A percentile compares a stretch with the other conserved stretches of the same genome.
These are phyloP conservation scores for Ophiosphaerella herpotricha DNA, from an alignment of 2,329 filamentous ascomycete genomes.

Conservation along the genomic window DNA sequence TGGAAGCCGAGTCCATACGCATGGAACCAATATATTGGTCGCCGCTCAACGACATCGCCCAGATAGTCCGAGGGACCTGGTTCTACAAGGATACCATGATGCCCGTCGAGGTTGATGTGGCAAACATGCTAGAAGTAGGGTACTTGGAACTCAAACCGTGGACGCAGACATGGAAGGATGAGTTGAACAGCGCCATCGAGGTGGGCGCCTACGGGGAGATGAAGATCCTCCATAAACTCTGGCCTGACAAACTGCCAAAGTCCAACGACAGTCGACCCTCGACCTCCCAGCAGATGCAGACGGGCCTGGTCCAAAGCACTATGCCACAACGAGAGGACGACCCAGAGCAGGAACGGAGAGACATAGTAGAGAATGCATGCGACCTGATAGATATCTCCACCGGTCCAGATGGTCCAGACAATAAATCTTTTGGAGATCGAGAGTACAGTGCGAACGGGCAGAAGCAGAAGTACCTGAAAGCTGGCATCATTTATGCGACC, in stretches of 20 bases:
- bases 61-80: slow-evolving; percentile 88
- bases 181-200: slow-evolving; percentile 86
- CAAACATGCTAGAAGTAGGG: slow-evolving; percentile 90
- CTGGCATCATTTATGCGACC: slow-evolving; percentile 87
- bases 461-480: slow-evolving; percentile 68
- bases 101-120: slow-evolving; percentile 80
- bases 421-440: slow-evolving; percentile 53
- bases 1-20: slow-evolving; percentile 64
- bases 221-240: slow-evolving; percentile 83
- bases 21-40: slow-evolving; percentile 99
- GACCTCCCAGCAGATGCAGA: slow-evolving; percentile 41
- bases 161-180: slow-evolving; percentile 90
- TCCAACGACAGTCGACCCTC: slow-evolving; percentile 50
- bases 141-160: slow-evolving; percentile 86
- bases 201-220: slow-evolving; percentile 89
- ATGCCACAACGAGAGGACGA: slow-evolving; percentile 45
- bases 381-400: slow-evolving; percentile 56
- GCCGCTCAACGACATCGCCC: slow-evolving; percentile 84
- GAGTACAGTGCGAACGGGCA: slow-evolving; percentile 50
- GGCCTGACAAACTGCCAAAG: slow-evolving; percentile 70
- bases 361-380: slow-evolving; percentile 51
- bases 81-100: slow-evolving; percentile 97
- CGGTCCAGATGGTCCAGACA: slow-evolving; percentile 51
- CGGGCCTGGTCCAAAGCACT: slow-evolving; percentile 37
- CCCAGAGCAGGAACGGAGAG: slow-evolving; percentile 50